Evolutionary conservation across 257 asterid genomes (phyloP).

Genomic region (Fraxinus cuspidata): DNA sequence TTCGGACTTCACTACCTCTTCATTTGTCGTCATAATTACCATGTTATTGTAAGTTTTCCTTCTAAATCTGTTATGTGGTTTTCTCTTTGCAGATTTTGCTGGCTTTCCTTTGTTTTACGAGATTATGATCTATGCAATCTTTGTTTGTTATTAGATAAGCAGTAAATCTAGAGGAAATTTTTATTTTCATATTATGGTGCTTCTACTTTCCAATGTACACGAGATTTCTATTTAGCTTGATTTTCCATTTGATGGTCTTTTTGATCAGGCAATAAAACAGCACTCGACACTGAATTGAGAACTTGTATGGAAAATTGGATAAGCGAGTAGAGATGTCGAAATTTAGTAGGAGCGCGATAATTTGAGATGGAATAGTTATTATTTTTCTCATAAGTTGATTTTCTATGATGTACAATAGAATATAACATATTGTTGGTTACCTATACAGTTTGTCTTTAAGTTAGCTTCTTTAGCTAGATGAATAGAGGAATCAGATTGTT

Average conservation of each 20-base stretch:
- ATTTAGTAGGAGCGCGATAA: too few relatives aligned
- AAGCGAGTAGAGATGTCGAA: too few relatives aligned
- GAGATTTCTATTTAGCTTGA: slow-evolving; percentile 16
- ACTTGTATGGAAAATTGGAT: slow-evolving; percentile 54
- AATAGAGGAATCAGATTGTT: too few relatives aligned
- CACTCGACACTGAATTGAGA: slow-evolving; percentile 93
- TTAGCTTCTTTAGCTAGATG: too few relatives aligned
- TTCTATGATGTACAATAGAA: too few relatives aligned
- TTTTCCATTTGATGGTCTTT: slow-evolving; percentile 12
- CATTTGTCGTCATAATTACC: too few relatives aligned
- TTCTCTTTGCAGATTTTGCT: not conserved
- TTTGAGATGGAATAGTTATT: slow-evolving; percentile 20
- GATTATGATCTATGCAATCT: not conserved
- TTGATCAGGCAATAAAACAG: slow-evolving; percentile 68
- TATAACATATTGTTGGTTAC: too few relatives aligned
- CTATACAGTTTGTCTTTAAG: too few relatives aligned
- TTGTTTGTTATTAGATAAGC: too few relatives aligned
- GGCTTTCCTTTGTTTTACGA: not conserved
- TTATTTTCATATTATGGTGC: not conserved
- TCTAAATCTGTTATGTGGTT: not conserved
- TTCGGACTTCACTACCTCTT: too few relatives aligned
- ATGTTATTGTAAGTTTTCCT: not conserved
- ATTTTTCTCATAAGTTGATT: too few relatives aligned
- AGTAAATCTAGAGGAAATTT: not conserved
- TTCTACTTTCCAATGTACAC: slow-evolving; percentile 1